Evolutionary conservation across 129 eudicot genomes (phyloP).

Genomic region (Scalesia atractyloides): DNA sequence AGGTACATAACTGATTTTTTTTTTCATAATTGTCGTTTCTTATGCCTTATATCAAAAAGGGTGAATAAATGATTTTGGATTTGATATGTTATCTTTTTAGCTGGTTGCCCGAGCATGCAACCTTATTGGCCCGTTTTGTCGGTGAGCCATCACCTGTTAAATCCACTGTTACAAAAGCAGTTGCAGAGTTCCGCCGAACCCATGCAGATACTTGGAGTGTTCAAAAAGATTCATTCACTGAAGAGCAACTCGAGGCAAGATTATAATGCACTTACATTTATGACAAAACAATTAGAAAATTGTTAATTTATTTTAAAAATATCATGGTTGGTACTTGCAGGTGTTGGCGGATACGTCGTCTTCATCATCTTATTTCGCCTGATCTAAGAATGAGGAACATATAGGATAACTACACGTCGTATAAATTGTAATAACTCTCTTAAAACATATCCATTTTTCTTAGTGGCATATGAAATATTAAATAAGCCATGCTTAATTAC

Average conservation of each 20-base stretch:
- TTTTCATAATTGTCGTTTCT: too few relatives aligned
- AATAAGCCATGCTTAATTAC: slow-evolving; percentile 32
- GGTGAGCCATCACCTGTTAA: slow-evolving; percentile 90
- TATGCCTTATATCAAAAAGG: too few relatives aligned
- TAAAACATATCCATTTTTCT: slow-evolving; percentile 10
- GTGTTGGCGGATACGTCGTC: slow-evolving; percentile 92
- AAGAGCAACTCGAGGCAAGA: slow-evolving; percentile 93
- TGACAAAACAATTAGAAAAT: not conserved
- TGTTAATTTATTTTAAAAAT: not conserved
- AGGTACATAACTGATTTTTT: slow-evolving; percentile 47
- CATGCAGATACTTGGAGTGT: slow-evolving; percentile 99
- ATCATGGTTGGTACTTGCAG: slow-evolving; percentile 44
- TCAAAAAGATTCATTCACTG: slow-evolving; percentile 89
- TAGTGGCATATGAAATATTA: slow-evolving; percentile 24
- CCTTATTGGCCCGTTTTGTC: slow-evolving; percentile 87
- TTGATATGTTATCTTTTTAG: slow-evolving; percentile 36
- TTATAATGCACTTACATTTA: not conserved
- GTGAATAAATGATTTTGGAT: too few relatives aligned
- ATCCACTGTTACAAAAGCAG: slow-evolving; percentile 96
- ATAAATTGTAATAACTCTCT: slow-evolving; percentile 23
- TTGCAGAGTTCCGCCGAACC: slow-evolving; percentile 97
- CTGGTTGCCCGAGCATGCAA: slow-evolving; percentile 98
- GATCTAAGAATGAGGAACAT: slow-evolving; percentile 25
- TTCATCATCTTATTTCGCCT: slow-evolving; percentile 93
- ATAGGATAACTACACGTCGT: slow-evolving; percentile 20